A percentile compares a stretch with the other conserved stretches of the same genome.
These are phyloP conservation scores for Stachybotrys chlorohalonatus DNA, from an alignment of 2,329 filamentous ascomycete genomes.

Conservation along the genomic window DNA sequence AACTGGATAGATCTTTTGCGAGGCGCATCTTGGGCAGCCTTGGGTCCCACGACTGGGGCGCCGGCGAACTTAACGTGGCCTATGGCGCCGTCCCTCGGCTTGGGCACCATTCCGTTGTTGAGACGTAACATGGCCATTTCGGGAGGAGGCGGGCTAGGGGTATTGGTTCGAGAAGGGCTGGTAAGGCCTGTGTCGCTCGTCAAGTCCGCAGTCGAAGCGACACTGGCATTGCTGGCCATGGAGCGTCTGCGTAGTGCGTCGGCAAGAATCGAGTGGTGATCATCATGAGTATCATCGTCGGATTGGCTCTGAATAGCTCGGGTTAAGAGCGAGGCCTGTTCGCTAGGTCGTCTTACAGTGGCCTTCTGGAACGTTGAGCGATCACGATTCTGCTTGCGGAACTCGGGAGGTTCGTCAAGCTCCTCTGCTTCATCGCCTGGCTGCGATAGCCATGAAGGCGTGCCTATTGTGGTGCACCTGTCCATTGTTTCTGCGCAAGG, in stretches of 20 bases:
- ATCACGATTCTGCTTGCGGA: constrained; percentile 16
- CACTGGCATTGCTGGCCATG: constrained; percentile 70
- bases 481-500: not conserved
- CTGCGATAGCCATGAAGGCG: constrained; percentile 22
- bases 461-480: constrained; percentile 6
- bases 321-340: constrained; percentile 77
- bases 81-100: constrained; percentile 13
- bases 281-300: constrained; percentile 42
- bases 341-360: constrained; percentile 35
- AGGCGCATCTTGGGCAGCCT: constrained; percentile 22
- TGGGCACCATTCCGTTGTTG: constrained; percentile 17
- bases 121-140: constrained; percentile 40
- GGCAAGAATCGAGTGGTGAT: constrained; percentile 24
- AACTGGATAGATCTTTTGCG: constrained; percentile 91
- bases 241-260: constrained; percentile 45
- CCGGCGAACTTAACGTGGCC: not conserved
- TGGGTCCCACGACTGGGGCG: constrained; percentile 24
- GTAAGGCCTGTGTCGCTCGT: constrained; percentile 92
- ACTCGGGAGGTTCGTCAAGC: constrained; percentile 81
- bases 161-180: constrained; percentile 78
- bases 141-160: constrained; percentile 77
- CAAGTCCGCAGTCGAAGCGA: constrained; percentile 77
- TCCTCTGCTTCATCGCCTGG: constrained; percentile 61
- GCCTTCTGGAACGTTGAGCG: constrained; percentile 35
- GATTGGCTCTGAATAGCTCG: constrained; percentile 65